Base-by-base conservation (phyloP, 139 green algal genomes). In the Nannochloris sp. region DNA sequence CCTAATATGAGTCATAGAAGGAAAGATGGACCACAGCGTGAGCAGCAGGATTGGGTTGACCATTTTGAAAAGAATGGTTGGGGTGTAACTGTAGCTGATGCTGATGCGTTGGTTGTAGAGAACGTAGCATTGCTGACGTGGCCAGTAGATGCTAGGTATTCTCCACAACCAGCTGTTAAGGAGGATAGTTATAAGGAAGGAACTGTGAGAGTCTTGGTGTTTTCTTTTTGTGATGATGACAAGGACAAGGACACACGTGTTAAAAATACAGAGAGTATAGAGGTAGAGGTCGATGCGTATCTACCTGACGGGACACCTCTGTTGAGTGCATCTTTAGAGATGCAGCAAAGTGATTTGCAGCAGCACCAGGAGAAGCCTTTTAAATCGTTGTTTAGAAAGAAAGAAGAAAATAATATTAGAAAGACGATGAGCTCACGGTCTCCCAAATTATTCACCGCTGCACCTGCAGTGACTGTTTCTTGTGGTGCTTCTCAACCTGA, bases 111-210 rank as follows among this genome's bases (percentile, higher is more conserved):
- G 4, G 68, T 79, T 5, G 14, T 72, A 8, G 65, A 72, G 34
- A 45, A 67, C 39, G 27, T 79, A 4, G 59, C 67, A 10, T 37
- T 73, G 2, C 65, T 85, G n/a, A 81, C 75, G 24, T 76, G 44
- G 34, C 78, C 78, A 8, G 38, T 65, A 9, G 78, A 85, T 27
- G 67, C 36, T 5, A 63, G 78, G 7, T 85, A 84, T 63, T 68
- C 46, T 31, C 55, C 57, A 4, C 39, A 48, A 34, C 4, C 8
- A 12, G 14, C 34, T 5, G 37, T 44, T 4, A 39, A 27, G n/a
- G n/a, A 24, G 2, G 27, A 32, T 7, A 35, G 3, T 30, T 39
- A 36, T 46, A 6, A 25, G 5, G 15, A 34, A 31, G 61, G 68
- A 46, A 39, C 42, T 25, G 45, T 80, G 37, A 35, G 60, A 7